These are phyloP conservation scores for Mortierella hygrophila DNA, from an alignment of 192 early-diverging fungal species.

Conservation along the genomic window DNA sequence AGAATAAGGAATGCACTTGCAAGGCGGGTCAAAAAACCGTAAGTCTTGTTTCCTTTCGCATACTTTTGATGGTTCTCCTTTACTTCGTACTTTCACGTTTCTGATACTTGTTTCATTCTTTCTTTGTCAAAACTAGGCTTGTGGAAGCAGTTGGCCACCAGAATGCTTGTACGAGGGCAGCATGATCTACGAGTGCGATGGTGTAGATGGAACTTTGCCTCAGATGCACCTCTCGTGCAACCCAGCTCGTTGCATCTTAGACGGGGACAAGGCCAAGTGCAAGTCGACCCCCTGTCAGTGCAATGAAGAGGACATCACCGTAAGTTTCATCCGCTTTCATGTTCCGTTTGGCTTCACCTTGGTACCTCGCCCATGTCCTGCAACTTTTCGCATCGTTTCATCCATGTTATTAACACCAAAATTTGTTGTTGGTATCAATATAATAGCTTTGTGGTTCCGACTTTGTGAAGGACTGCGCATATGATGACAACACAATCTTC, in stretches of 20 bases:
- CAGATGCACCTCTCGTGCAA: neutral
- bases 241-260: neutral
- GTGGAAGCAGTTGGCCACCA: slow-evolving; percentile 3
- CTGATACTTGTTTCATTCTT: neutral
- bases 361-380: too few relatives aligned
- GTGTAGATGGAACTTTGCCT: neutral
- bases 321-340: neutral
- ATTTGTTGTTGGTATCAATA: neutral
- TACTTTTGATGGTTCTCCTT: neutral
- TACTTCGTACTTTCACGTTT: neutral
- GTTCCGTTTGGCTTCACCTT: neutral
- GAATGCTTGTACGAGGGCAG: neutral
- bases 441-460: slow-evolving; percentile 20
- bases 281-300: neutral
- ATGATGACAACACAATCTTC: slow-evolving; percentile 11
- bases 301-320: slow-evolving; percentile 9
- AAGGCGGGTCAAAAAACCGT: neutral
- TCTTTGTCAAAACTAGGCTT: neutral
- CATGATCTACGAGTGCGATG: slow-evolving; percentile 10
- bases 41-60: neutral
- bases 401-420: neutral
- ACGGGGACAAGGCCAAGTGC: neutral
- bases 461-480: slow-evolving; percentile 13
- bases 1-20: neutral
- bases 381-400: neutral